A percentile compares a stretch with the other conserved stretches of the same genome.
These are phyloP conservation scores for Plasmopara halstedii DNA, from an alignment of 352 stramenopile genomes.

Conservation along the genomic window DNA sequence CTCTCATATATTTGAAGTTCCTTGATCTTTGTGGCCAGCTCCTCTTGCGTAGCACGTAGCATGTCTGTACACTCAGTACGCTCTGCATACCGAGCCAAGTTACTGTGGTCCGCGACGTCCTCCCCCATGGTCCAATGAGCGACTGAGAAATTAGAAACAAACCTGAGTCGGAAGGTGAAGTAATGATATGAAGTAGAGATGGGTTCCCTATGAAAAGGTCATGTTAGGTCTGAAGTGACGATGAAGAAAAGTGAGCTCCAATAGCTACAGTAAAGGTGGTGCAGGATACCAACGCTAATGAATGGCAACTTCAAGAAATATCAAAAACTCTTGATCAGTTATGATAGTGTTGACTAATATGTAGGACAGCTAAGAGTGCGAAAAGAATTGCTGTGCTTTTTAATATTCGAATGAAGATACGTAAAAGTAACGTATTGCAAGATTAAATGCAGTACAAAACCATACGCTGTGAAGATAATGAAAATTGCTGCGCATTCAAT, in stretches of 20 bases:
- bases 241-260: too few species aligned
- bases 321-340: too few species aligned
- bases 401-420: too few species aligned
- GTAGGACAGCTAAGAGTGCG: too few species aligned
- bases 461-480: too few species aligned
- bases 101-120: slow-evolving; percentile 40
- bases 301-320: too few species aligned
- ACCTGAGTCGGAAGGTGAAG: slow-evolving; percentile 1
- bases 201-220: neutral
- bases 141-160: neutral
- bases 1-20: slow-evolving; percentile 78
- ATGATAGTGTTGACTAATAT: too few species aligned
- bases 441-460: too few species aligned
- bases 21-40: slow-evolving; percentile 67
- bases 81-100: slow-evolving; percentile 58
- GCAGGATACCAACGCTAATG: too few species aligned
- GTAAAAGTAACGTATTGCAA: too few species aligned
- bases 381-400: too few species aligned
- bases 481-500: too few species aligned
- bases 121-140: slow-evolving; percentile 5
- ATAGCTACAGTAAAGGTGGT: neutral
- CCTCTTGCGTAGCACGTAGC: slow-evolving; percentile 67
- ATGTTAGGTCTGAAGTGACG: neutral
- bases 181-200: neutral
- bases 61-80: slow-evolving; percentile 50